Evolutionary conservation across 768 basidiomycete genomes (phyloP).

Genomic region (Dioszegia aurantiaca): DNA sequence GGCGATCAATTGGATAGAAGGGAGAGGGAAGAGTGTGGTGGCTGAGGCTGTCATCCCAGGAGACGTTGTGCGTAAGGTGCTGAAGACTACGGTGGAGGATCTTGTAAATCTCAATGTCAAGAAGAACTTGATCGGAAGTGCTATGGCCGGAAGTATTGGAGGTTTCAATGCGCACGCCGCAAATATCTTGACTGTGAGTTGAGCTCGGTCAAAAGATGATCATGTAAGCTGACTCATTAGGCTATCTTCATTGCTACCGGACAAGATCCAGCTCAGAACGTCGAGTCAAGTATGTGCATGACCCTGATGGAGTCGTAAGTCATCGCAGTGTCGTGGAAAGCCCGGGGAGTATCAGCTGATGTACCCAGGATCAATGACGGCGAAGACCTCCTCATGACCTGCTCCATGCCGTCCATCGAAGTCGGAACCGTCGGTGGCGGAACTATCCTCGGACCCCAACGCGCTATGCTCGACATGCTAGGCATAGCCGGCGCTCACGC

Average conservation of each 20-base stretch:
- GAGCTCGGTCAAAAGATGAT: background rate
- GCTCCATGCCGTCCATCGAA: conserved; percentile 98
- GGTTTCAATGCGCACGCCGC: conserved; percentile 99
- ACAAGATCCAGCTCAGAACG: conserved; percentile 98
- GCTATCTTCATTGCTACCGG: conserved; percentile 94
- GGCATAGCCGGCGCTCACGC: conserved; percentile 86
- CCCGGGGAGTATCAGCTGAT: background rate
- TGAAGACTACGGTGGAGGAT: conserved; percentile 91
- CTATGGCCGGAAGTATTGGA: conserved; percentile 96
- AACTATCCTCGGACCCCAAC: conserved; percentile 85
- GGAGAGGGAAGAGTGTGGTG: conserved; percentile 94
- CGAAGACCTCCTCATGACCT: conserved; percentile 83
- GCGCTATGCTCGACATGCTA: conserved; percentile 86
- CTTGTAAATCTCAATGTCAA: conserved; percentile 87
- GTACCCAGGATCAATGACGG: conserved; percentile 74
- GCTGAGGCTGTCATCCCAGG: conserved; percentile 93
- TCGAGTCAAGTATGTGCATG: conserved; percentile 97
- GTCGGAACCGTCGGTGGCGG: conserved; percentile 98
- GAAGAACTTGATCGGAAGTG: conserved; percentile 96
- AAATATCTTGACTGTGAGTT: conserved; percentile 75
- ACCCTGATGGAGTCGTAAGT: conserved; percentile 98
- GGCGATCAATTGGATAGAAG: conserved; percentile 99
- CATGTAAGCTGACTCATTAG: conserved; percentile 17
- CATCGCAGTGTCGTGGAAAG: no score
- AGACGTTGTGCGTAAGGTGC: conserved; percentile 75